Base-by-base conservation (phyloP, 345 rosid species). In the Rhodamnia rubescens region DNA sequence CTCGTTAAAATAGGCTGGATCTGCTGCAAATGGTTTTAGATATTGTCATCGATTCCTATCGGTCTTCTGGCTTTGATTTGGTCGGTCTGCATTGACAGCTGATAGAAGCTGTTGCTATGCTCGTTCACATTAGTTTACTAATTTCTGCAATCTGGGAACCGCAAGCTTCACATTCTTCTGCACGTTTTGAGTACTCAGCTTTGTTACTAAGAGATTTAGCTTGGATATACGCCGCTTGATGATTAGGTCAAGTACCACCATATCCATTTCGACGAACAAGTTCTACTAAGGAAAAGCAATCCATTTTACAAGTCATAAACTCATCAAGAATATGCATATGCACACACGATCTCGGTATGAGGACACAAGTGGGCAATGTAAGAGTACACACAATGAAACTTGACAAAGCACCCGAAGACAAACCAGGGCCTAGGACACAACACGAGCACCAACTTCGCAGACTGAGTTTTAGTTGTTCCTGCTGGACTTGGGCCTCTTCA, bases 401-500 rank as follows among this genome's bases (percentile, higher is more conserved):
- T 5, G 50, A 54, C 9, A 24, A 42, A 29, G 69, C 8, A 0
- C 18, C 27, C 11, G 14, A 58, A 58, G 69, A 13, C 69, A 58
- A n/a, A n/a, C 3, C 5, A 1, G 51, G 0, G 22, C 12, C 0
- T 58, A 2, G 1, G 32, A 58, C 64, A 12, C 29, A n/a, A n/a
- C 69, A 22, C 15, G 5, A 58, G 32, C 64, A 2, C 32, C 13
- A 26, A 26, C 16, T 58, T 12, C 3, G 6, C 2, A 64, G 0
- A 24, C 13, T 1, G 7, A 5, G 24, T 7, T 27, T 85, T n/a
- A 85, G 21, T 16, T 50, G 0, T 11, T 53, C 69, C 15, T 52
- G 56, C 36, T 16, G 53, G 88, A 82, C 86, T 89, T 92, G 21
- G 95, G 95, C 83, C 64, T 92, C 93, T 92, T 93, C 50, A 92